Base-by-base conservation (phyloP, 225 moss, liverwort and hornwort species). In the Bryoerythrophyllum caledonicum region DNA sequence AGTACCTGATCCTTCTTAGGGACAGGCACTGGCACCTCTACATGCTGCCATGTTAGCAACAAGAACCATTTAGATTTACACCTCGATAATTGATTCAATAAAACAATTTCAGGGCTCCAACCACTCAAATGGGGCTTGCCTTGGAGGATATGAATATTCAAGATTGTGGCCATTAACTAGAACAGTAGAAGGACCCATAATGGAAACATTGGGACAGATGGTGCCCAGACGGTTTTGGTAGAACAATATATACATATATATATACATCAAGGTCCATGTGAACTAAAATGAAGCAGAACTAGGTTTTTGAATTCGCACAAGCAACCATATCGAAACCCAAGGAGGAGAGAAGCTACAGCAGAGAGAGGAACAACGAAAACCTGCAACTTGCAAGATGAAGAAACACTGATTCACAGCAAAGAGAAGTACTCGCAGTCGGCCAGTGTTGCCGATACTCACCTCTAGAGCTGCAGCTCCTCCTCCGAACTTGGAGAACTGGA, bases 401-500 rank as follows among this genome's bases (percentile, higher is more conserved):
- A 10, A 40, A 9, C 10, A 2, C 40, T 40, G n/a, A n/a, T n/a
- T n/a, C n/a, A 0, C 12, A 43, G 12, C 43, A 43, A 34, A 34
- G 34, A 34, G 34, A 34, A 34, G 34, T 34, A 34, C 34, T n/a
- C n/a, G n/a, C n/a, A n/a, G n/a, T 34, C 34, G 3, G 34, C 34
- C 34, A 34, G 6, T 34, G 34, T 34, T 32, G 46, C 17, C 28
- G 40, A 35, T 52, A 56, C 35, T 15, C 21, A 79, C 85, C 85
- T 85, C n/a, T 10, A 85, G 60, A 10, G 28, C 76, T 60, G 82
- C 44, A 76, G 82, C 76, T 61, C 73, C 76, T 16, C 82, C 85
- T 51, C 76, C 82, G 12, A 82, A 79, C 35, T 68, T 73, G 46
- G 73, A 73, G 1, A 68, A 85, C 7, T 82, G 82, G 60, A 85